Evolutionary conservation across 805 yeast genomes (phyloP), one percentile per base, ranked within the genome.

Genomic region (Pichia pseudocactophila): DNA sequence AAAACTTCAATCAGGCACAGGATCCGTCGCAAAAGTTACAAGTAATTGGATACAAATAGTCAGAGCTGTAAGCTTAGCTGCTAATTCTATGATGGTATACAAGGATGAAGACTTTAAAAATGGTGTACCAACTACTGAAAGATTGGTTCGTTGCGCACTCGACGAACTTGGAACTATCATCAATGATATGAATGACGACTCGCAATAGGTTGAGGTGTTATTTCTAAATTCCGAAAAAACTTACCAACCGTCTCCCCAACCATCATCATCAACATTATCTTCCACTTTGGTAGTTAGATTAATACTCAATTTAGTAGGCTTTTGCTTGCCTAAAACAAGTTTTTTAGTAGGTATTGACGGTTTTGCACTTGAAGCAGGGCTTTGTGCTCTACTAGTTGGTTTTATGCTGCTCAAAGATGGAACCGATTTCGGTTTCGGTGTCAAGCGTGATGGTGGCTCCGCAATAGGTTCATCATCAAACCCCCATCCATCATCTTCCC

Each of bases 1-100:
- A 16, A 65, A 65, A 13, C 60, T 78, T 59, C 60, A 68, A 39
- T 70, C 71, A 33, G 87, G 87, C 0, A 69, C 86, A 1, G 77
- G 69, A 36, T 72, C 80, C 31, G 79, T 78, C 7, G 74, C 76
- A 2, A 59, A 69, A 5, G 74, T 81, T 2, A 66, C 82, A 51
- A 66, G 75, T 3, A 80, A 78, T 50, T 81, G 89, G 89, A 70
- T 72, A 42, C 74, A 72, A 43, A 78, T 81, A 16, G 63, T 77
- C 16, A 66, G 75, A 44, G 71, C 83, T 3, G 73, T 80, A 0
- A 71, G 81, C 10, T 59, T 82, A 50, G 87, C 87, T 27, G 66
- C 76, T 20, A 52, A 70, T 52, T 70, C 78, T n/a, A 53, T 75
- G 45, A 49, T 68, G 45, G 68, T 66, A 35, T 68, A 74, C 43